phyloP scores from a whole-genome alignment of 2,329 filamentous ascomycete species.

The Pseudovirgaria hyperparasitica region DNA sequence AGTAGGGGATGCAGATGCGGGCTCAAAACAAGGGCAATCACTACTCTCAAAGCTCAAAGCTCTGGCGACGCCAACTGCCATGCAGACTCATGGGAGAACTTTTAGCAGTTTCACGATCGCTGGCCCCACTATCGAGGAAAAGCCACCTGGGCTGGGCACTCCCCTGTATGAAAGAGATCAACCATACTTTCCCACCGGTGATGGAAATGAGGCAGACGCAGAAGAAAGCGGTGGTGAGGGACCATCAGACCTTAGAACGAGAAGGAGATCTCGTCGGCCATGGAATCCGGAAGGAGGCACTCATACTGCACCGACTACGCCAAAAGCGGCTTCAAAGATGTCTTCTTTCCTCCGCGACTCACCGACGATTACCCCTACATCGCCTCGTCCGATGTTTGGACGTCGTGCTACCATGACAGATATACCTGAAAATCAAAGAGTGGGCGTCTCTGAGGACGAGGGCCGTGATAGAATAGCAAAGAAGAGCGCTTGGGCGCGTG shows the following conservation, averaged over 20 bases:
- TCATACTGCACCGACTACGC: constrained; percentile 57
- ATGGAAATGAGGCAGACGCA: constrained; percentile 63
- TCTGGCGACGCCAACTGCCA: constrained; percentile 44
- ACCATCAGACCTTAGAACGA: constrained; percentile 28
- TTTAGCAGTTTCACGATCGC: constrained; percentile 33
- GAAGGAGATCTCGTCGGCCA: constrained; percentile 50
- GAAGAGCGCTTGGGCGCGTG: constrained; percentile 32
- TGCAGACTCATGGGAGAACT: constrained; percentile 37
- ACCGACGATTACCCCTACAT: constrained; percentile 18
- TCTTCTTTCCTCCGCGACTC: constrained; percentile 35
- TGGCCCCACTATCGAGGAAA: constrained; percentile 24
- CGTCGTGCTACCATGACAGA: constrained; percentile 36
- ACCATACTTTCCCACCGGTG: constrained; percentile 41
- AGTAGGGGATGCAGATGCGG: constrained; percentile 46
- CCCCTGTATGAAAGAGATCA: constrained; percentile 37
- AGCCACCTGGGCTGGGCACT: constrained; percentile 27
- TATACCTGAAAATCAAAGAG: constrained; percentile 32
- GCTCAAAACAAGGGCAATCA: constrained; percentile 40
- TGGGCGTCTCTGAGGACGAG: constrained; percentile 38
- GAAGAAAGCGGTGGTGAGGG: constrained; percentile 76
- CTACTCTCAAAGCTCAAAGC: constrained; percentile 72
- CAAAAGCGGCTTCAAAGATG: constrained; percentile 37
- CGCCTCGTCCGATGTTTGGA: constrained; percentile 37
- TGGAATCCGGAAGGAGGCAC: constrained; percentile 39
- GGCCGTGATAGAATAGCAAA: constrained; percentile 34